These are phyloP conservation scores for Alternaria viburni DNA, from an alignment of 2,329 filamentous ascomycete genomes.

Conservation along the genomic window DNA sequence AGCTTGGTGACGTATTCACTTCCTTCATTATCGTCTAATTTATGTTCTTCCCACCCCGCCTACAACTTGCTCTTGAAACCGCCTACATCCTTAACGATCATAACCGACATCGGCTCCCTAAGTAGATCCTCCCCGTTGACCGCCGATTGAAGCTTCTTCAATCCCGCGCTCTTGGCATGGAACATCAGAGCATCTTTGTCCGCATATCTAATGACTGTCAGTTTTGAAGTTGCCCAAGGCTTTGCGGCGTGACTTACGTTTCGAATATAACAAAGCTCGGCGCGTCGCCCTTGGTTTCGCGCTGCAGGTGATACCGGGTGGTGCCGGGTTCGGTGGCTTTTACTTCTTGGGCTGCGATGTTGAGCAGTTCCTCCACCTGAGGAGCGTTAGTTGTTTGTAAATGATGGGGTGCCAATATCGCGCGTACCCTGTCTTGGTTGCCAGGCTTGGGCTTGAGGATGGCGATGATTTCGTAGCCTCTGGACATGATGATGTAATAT, in stretches of 20 bases:
- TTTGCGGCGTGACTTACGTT: conserved; percentile 26
- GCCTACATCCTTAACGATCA: conserved; percentile 38
- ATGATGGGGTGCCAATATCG: neutral
- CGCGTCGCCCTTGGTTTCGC: conserved; percentile 34
- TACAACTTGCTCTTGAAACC: conserved; percentile 27
- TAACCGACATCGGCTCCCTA: conserved; percentile 34
- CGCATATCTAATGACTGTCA: conserved; percentile 30
- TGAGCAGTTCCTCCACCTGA: conserved; percentile 42
- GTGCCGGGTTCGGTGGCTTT: conserved; percentile 44
- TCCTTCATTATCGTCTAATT: neutral
- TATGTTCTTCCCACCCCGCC: neutral
- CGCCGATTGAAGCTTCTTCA: conserved; percentile 26
- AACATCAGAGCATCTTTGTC: conserved; percentile 34
- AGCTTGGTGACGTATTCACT: neutral
- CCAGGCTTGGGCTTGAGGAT: conserved; percentile 40
- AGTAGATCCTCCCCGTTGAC: conserved; percentile 41
- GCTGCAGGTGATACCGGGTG: conserved; percentile 42
- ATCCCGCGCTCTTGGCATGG: conserved; percentile 32
- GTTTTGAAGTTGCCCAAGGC: neutral
- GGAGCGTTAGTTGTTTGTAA: neutral
- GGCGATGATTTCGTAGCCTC: conserved; percentile 38
- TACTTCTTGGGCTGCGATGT: conserved; percentile 27
- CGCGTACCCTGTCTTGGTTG: conserved; percentile 38
- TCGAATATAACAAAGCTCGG: conserved; percentile 42
- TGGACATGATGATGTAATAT: conserved; percentile 18